Evolutionary conservation across 768 basidiomycete genomes (phyloP).

Genomic region (Mycena polygramma): DNA sequence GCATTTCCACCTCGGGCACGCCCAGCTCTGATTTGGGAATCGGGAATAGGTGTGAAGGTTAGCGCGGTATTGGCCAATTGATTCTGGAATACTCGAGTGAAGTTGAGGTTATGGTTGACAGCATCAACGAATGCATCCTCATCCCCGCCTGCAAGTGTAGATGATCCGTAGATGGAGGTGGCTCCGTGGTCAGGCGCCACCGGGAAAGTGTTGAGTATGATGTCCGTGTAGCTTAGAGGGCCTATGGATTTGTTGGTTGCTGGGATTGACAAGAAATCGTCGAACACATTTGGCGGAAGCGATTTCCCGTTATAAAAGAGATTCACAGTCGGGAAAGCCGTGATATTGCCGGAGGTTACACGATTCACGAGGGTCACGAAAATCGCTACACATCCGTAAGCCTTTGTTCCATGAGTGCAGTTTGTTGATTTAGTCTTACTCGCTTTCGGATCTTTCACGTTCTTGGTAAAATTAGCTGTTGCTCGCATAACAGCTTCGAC

Average conservation of each 20-base stretch:
- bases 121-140: constrained; percentile 48
- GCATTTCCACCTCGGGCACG: constrained; percentile 52
- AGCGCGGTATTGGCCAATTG: constrained; percentile 46
- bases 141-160: constrained; percentile 50
- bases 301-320: constrained; percentile 56
- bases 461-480: constrained; percentile 51
- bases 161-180: constrained; percentile 53
- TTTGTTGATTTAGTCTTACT: too few relatives aligned
- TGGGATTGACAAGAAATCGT: constrained; percentile 56
- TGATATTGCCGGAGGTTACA: too few relatives aligned
- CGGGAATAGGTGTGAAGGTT: constrained; percentile 54
- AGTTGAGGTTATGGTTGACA: constrained; percentile 48
- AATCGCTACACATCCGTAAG: too few relatives aligned
- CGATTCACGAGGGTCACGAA: too few relatives aligned
- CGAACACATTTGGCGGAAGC: constrained; percentile 50
- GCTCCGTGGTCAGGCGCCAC: constrained; percentile 46
- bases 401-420: too few relatives aligned
- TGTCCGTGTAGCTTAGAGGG: constrained; percentile 53
- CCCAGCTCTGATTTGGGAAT: constrained; percentile 51
- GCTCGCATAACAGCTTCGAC: constrained; percentile 53
- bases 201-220: constrained; percentile 48
- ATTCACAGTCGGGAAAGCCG: too few relatives aligned
- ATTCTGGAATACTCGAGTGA: constrained; percentile 41
- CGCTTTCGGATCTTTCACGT: constrained; percentile 54
- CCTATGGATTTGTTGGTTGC: constrained; percentile 42